Base-by-base conservation (phyloP, 805 yeast species). In the Clavispora carvajalis region DNA sequence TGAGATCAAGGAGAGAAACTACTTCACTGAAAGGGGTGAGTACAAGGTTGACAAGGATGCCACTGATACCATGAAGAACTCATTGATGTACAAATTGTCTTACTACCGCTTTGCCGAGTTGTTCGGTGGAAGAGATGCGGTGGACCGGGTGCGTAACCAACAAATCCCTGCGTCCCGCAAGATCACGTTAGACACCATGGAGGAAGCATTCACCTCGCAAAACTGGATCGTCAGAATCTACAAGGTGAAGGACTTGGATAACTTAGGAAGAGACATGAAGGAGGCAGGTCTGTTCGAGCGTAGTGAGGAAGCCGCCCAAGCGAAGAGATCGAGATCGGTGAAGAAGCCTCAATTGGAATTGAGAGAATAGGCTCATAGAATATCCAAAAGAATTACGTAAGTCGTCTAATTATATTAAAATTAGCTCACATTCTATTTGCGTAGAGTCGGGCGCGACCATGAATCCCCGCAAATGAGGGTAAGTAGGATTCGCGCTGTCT, bases 151-250 rank as follows among this genome's bases (percentile, higher is more conserved):
- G 7, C 85, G 99, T 65, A 77, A 80, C 49, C 98, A 93, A 67
- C 69, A 65, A 44, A 80, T 93, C 48, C 78, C 81, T 2, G 59
- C 65, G 1, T 55, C 57, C 18, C 66, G 67, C 38, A 70, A 77
- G 33, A 63, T 67, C 16, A 71, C 77, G 30, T 71, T 91, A 54
- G 82, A 82, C 57, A 82, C 82, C 39, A 72, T 91, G 30, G 98
- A 93, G 55, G 99, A 93, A 71, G 99, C 83, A 0, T 93, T 82
- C 68, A 93, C 99, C 1, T 74, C 91, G 35, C 95, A 89, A 59
- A 95, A 93, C 73, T 95, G 97, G 97, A 76, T 93, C 52, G 97
- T 93, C 15, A 80, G 99, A 67, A 77, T 93, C 46, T 93, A 87
- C 70, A 85, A 88, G 72, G 85, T 93, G 51, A 93, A 89, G 65